Evolutionary conservation across 2,329 filamentous ascomycete genomes (phyloP).

Genomic region (Cyanodermella asteris): DNA sequence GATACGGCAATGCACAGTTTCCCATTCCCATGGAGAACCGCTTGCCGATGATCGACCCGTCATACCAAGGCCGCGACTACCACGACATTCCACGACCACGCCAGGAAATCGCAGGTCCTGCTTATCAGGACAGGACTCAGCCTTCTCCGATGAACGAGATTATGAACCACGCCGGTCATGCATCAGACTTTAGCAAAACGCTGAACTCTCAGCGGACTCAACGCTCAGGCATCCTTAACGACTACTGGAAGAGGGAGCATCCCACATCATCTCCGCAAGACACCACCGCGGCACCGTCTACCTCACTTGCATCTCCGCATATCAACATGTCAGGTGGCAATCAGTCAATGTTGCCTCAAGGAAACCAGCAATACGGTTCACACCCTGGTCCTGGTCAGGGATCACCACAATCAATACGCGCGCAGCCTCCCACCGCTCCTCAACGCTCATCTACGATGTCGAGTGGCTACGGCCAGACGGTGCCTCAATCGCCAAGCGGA

Average conservation of each 20-base stretch:
- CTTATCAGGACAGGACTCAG: conserved; percentile 73
- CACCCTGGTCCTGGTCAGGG: neutral
- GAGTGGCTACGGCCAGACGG: too few species aligned
- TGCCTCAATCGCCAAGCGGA: too few species aligned
- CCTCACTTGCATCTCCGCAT: conserved; percentile 5
- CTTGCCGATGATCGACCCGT: conserved; percentile 71
- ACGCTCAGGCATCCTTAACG: conserved; percentile 58
- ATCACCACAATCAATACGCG: neutral
- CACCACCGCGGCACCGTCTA: conserved; percentile 17
- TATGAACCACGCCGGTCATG: conserved; percentile 64
- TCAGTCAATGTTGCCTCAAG: neutral
- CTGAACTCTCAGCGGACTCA: conserved; percentile 61
- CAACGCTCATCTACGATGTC: too few species aligned
- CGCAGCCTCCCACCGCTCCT: neutral
- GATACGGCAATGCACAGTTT: conserved; percentile 38
- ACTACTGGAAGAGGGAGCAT: conserved; percentile 70
- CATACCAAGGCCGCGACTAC: conserved; percentile 66
- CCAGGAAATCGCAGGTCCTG: conserved; percentile 69
- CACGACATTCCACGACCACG: conserved; percentile 63
- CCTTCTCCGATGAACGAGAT: conserved; percentile 57
- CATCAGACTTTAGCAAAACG: conserved; percentile 74
- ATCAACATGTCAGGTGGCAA: conserved; percentile 2
- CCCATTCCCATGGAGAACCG: conserved; percentile 46
- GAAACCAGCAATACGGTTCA: neutral
- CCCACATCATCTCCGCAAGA: conserved; percentile 29